A percentile compares a stretch with the other conserved stretches of the same genome.
phyloP scores from a whole-genome alignment of 2,329 filamentous ascomycete genomes.

The Sporothrix mexicana region DNA sequence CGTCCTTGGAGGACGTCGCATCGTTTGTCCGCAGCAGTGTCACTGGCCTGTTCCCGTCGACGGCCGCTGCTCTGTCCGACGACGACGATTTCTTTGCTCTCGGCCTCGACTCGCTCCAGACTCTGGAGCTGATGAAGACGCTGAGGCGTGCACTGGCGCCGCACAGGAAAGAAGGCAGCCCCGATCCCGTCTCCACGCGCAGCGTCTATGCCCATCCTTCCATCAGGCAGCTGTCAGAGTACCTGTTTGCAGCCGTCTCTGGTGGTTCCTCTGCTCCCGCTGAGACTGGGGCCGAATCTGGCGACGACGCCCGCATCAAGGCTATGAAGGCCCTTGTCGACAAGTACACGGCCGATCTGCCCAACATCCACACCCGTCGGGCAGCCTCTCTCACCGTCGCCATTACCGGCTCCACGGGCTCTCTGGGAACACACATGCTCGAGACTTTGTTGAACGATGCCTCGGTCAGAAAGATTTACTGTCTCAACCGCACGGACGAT shows the following conservation, averaged over 20 bases:
- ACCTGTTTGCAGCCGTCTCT: not conserved
- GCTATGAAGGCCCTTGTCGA: conserved; percentile 46
- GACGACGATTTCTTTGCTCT: conserved; percentile 49
- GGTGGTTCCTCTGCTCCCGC: not conserved
- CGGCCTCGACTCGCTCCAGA: conserved; percentile 52
- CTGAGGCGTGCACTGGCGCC: conserved; percentile 44
- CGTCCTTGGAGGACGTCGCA: conserved; percentile 40
- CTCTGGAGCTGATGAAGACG: conserved; percentile 44
- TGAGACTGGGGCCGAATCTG: not conserved
- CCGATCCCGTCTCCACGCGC: not conserved
- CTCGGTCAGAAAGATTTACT: conserved; percentile 48
- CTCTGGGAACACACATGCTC: conserved; percentile 57
- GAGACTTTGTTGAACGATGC: conserved; percentile 46
- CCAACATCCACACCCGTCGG: conserved; percentile 39
- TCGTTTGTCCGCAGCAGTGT: conserved; percentile 43
- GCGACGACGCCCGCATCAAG: conserved; percentile 32
- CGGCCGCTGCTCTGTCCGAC: conserved; percentile 42
- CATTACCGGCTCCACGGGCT: conserved; percentile 57
- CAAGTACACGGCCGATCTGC: conserved; percentile 47
- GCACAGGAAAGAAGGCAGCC: conserved; percentile 40
- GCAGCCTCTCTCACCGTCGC: conserved; percentile 48
- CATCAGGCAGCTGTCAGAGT: conserved; percentile 8
- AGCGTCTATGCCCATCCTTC: conserved; percentile 21
- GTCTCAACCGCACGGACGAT: conserved; percentile 55
- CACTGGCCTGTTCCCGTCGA: conserved; percentile 39